These are phyloP conservation scores for Acmispon strigosus DNA, from an alignment of 306 rosid species.

Conservation along the genomic window DNA sequence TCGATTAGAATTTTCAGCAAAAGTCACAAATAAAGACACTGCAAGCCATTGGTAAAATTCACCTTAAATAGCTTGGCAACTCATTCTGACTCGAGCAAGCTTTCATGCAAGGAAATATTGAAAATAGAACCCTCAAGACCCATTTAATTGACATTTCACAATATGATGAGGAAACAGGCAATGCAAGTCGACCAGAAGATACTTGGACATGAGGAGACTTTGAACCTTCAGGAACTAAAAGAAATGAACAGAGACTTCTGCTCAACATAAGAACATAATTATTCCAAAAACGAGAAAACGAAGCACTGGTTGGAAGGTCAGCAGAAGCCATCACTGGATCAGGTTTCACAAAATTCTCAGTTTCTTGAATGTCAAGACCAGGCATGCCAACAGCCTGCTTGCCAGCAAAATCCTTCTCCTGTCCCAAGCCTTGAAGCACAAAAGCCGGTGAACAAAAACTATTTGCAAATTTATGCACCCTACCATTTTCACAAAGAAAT, in stretches of 20 bases:
- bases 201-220: conserved; percentile 43
- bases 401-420: conserved; percentile 38
- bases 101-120: conserved; percentile 80
- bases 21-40: neutral
- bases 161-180: conserved; percentile 56
- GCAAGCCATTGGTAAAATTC: conserved; percentile 17
- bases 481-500: conserved; percentile 89
- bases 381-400: conserved; percentile 31
- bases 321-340: conserved; percentile 32
- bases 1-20: neutral
- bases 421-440: conserved; percentile 68
- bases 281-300: conserved; percentile 60
- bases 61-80: conserved; percentile 74
- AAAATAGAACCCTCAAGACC: conserved; percentile 69
- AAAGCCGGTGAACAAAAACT: conserved; percentile 95
- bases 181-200: conserved; percentile 51
- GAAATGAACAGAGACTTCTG: conserved; percentile 83
- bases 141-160: conserved; percentile 75
- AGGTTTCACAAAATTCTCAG: conserved; percentile 24
- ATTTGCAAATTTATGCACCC: conserved; percentile 90
- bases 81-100: conserved; percentile 81
- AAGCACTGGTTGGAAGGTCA: conserved; percentile 32
- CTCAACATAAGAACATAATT: conserved; percentile 63
- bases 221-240: conserved; percentile 51
- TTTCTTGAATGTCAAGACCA: conserved; percentile 37